Evolutionary conservation across 2,329 filamentous ascomycete genomes (phyloP), one percentile per base, ranked within the genome.

Genomic region (Iodosphaeria phyllophila): DNA sequence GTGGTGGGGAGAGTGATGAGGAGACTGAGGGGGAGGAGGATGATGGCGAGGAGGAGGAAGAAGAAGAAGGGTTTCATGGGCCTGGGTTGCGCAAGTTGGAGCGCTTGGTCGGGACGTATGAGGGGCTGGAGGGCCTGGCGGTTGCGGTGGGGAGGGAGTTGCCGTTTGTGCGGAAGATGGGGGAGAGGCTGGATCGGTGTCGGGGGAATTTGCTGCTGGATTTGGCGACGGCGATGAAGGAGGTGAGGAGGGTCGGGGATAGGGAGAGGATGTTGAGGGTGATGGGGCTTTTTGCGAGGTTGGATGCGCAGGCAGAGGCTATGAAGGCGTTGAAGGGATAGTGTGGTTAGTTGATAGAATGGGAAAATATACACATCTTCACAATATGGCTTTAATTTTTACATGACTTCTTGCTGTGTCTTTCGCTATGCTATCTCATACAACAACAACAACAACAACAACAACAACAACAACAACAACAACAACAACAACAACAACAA

Each of bases 161-260:
- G 8, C 54, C 58, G 0, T 61, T 64, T 28, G 54, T 64, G 9
- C 47, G 52, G 29, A 65, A 63, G 35, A 48, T 54, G 32, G 57
- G 60, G 25, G 62, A 65, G 27, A 54, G 63, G 18, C 45, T 69
- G 28, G 41, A 42, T 3, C 51, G 56, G 26, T 70, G 65, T 33
- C 54, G 62, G 25, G 66, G 60, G 32, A 70, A 64, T 0, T 47
- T 71, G 13, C 40, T 71, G 6, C 43, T 71, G 4, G 65, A 71
- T 24, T 41, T 70, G 11, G 53, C 52, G 21, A 56, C 60, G 13
- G 64, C 64, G 0, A 24, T 50, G 16, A 53, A 49, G 30, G 52
- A 54, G 28, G 47, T 48, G 1, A 49, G 44, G 13, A 56, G 51
- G 27, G 53, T 54, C 0, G 58, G 58, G 0, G 21, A 55, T 0